phyloP scores from a whole-genome alignment of 768 basidiomycete genomes.

The Lyophyllum semitale region DNA sequence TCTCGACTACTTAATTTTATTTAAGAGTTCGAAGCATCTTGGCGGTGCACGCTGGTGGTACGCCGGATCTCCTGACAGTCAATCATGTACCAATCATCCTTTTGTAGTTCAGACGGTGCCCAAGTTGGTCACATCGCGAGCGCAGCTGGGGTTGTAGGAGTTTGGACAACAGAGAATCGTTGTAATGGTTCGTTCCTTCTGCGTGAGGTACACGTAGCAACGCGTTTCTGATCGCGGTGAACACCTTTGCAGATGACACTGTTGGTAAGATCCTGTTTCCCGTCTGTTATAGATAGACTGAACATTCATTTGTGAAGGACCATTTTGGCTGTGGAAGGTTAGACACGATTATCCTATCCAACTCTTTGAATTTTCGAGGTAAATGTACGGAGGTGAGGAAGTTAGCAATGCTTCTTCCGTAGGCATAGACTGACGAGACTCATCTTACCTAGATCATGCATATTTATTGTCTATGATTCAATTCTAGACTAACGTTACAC shows the following conservation, averaged over 20 bases:
- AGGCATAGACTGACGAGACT: background rate
- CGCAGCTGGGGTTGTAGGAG: constrained; percentile 65
- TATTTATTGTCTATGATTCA: background rate
- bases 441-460: background rate
- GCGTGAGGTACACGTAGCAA: background rate
- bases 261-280: constrained; percentile 46
- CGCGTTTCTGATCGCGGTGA: background rate
- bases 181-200: constrained; percentile 44
- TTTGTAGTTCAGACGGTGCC: constrained; percentile 60
- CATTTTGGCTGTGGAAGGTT: constrained; percentile 76
- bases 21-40: constrained; percentile 56
- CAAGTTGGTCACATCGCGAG: constrained; percentile 69
- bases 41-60: constrained; percentile 40
- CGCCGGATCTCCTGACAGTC: background rate
- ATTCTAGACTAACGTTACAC: no score
- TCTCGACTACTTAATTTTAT: constrained; percentile 6
- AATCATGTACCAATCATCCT: background rate
- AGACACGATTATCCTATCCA: constrained; percentile 35
- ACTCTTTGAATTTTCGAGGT: constrained; percentile 31
- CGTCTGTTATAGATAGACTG: background rate
- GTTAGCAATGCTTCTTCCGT: background rate
- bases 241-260: constrained; percentile 52
- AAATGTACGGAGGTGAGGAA: background rate
- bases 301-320: constrained; percentile 40
- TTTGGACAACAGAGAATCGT: constrained; percentile 67